These are phyloP conservation scores for Moesziomyces antarcticus DNA, from an alignment of 1,284 basidiomycete species.

Conservation along the genomic window DNA sequence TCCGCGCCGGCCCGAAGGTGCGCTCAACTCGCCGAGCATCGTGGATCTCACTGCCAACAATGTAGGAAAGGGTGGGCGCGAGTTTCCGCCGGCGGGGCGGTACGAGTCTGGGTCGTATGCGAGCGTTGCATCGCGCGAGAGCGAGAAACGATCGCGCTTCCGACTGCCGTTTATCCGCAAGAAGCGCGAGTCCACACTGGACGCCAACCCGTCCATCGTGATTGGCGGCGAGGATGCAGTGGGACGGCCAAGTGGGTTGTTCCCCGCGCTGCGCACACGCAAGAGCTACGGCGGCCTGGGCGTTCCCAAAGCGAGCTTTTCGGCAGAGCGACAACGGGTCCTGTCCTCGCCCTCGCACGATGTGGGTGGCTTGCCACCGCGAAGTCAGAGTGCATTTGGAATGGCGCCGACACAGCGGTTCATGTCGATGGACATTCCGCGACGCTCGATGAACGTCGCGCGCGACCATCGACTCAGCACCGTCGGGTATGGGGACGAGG, in stretches of 20 bases:
- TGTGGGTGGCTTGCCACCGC: conserved; percentile 15
- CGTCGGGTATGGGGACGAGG: conserved; percentile 20
- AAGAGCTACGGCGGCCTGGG: conserved; percentile 39
- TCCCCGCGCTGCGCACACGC: conserved; percentile 26
- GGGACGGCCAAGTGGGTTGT: conserved; percentile 6
- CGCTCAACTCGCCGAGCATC: conserved; percentile 22
- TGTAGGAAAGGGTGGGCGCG: conserved; percentile 4
- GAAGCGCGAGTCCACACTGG: conserved; percentile 45
- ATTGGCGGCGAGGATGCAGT: conserved; percentile 5
- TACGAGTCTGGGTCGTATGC: conserved; percentile 10
- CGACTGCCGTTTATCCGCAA: conserved; percentile 40
- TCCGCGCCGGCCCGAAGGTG: conserved; percentile 34
- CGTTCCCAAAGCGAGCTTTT: conserved; percentile 29
- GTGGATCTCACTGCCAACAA: conserved; percentile 12
- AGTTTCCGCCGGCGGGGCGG: conserved; percentile 23
- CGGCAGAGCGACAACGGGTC: conserved; percentile 38
- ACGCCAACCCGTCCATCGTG: conserved; percentile 21
- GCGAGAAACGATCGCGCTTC: conserved; percentile 28
- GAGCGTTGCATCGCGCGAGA: conserved; percentile 4
- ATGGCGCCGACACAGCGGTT: conserved; percentile 44
- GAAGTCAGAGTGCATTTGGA: conserved; percentile 53
- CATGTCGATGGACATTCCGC: conserved; percentile 38
- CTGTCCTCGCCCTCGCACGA: conserved; percentile 35
- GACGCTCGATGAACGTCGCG: conserved; percentile 32
- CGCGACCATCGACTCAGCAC: conserved; percentile 23